Evolutionary conservation across 495 filamentous ascomycete species (phyloP).

Genomic region (Penicillium fimorum): DNA sequence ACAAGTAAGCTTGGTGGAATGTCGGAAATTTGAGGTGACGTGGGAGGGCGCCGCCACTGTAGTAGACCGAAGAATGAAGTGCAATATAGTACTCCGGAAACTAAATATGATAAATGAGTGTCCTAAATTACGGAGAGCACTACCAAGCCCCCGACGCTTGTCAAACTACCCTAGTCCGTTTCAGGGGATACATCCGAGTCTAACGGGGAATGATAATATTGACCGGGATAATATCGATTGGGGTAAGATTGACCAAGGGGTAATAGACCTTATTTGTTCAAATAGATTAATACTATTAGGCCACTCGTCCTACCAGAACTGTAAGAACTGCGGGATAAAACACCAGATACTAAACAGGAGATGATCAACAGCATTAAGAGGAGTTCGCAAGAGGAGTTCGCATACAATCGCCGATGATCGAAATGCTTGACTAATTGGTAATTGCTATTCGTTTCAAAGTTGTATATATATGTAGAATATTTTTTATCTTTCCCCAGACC

Average conservation of each 20-base stretch:
- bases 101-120: no score
- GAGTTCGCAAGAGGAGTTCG: constrained; percentile 1
- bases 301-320: neutral
- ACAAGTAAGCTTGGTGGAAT: neutral
- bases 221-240: no score
- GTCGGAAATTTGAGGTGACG: neutral
- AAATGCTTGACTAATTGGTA: neutral
- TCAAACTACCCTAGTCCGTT: neutral
- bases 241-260: neutral
- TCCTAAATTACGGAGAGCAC: neutral
- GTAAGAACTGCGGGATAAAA: neutral
- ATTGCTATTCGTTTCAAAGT: neutral
- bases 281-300: neutral
- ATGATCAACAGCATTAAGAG: neutral
- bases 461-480: no score
- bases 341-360: neutral
- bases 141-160: neutral
- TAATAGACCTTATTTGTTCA: neutral
- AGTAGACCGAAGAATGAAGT: neutral
- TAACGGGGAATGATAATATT: no score
- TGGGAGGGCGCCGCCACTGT: neutral
- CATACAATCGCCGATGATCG: neutral
- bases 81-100: neutral
- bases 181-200: neutral
- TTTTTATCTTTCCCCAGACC: neutral